Evolutionary conservation across 176 grass and related monocot genomes (phyloP).

Genomic region (Zizania latifolia): DNA sequence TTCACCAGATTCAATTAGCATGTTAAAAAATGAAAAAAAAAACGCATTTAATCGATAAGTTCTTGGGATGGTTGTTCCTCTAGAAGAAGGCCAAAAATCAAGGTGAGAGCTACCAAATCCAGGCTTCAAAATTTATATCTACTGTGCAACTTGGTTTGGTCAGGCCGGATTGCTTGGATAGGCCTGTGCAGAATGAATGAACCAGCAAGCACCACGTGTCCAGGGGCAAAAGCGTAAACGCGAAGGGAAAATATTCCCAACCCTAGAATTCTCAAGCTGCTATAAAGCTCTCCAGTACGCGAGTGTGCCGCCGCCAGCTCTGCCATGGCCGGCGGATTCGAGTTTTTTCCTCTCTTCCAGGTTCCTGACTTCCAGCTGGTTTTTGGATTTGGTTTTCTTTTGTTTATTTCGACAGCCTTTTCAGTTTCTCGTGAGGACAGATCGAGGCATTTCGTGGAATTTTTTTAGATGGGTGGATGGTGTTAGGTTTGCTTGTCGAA

Average conservation of each 20-base stretch:
- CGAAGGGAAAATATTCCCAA: not conserved
- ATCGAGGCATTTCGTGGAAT: slow-evolving; percentile 28
- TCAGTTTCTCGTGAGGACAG: slow-evolving; percentile 9
- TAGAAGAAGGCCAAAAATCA: no score
- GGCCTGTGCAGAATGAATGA: no score
- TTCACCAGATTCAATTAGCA: no score
- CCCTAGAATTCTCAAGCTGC: not conserved
- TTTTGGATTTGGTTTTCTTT: not conserved
- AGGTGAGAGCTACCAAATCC: no score
- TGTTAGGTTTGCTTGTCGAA: not conserved
- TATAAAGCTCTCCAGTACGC: not conserved
- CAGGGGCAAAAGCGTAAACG: slow-evolving; percentile 15
- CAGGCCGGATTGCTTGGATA: no score
- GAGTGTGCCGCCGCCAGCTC: not conserved
- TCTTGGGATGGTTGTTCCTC: no score
- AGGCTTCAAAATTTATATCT: no score
- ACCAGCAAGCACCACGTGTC: not conserved
- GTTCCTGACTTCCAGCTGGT: no score
- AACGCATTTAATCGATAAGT: no score
- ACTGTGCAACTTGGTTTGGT: no score
- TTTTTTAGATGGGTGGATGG: no score
- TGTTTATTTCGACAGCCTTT: slow-evolving; percentile 25
- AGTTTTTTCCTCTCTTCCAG: not conserved
- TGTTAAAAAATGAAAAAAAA: no score
- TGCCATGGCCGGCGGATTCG: not conserved